Percentiles rank a stretch among this genome's conserved stretches.
Conservation (phyloP, 768 basidiomycete genomes). For the Pleurotus eryngii region DNA sequence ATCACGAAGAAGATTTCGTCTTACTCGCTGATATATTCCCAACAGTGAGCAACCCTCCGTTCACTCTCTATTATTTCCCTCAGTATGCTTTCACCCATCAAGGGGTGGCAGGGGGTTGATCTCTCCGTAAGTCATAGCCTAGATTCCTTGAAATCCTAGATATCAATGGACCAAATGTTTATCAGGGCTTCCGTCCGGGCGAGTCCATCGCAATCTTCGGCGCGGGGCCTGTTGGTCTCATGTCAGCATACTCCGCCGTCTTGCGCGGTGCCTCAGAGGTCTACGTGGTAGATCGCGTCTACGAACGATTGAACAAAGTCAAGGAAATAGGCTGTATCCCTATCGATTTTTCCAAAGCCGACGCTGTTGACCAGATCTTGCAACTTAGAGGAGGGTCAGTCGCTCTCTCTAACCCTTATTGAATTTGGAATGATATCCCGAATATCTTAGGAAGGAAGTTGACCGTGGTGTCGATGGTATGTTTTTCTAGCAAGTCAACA, state of each 20-base stretch:
- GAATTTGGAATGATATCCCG: too few species aligned
- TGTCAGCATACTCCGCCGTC: conserved; percentile 55
- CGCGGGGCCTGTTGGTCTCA: conserved; percentile 53
- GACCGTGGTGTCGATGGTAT: conserved; percentile 50
- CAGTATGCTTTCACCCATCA: neutral
- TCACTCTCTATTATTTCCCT: too few species aligned
- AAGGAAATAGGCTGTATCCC: conserved; percentile 49
- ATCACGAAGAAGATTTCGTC: conserved; percentile 54
- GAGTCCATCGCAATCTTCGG: conserved; percentile 54
- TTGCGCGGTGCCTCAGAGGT: conserved; percentile 50
- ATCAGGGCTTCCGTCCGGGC: conserved; percentile 45
- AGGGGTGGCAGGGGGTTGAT: conserved; percentile 54
- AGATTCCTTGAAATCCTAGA: conserved; percentile 4
- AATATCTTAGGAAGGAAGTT: conserved; percentile 34
- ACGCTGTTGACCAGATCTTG: conserved; percentile 49
- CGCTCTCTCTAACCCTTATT: neutral
- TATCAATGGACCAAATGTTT: neutral
- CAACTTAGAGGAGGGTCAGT: conserved; percentile 40
- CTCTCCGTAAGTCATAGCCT: conserved; percentile 29
- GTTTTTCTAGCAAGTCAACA: neutral
- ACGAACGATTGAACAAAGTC: conserved; percentile 49
- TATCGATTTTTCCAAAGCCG: conserved; percentile 44
- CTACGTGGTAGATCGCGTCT: conserved; percentile 54
- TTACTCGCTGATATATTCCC: conserved; percentile 57
- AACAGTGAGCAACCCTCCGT: conserved; percentile 29